Conservation (phyloP, 106 monocot genomes). For the Ottelia alismoides region DNA sequence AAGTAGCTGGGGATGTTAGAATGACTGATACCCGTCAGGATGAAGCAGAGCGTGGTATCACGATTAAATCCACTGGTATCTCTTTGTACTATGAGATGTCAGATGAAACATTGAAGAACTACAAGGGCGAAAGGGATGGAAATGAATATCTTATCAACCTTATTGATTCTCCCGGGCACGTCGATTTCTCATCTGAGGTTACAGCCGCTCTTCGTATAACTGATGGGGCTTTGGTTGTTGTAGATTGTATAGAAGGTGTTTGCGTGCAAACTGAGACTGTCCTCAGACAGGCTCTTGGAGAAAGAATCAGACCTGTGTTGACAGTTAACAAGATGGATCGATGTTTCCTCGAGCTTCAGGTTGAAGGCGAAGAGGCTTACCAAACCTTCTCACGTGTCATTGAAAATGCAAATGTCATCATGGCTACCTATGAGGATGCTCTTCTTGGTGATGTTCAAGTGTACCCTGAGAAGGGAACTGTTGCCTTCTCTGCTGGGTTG, state of each 20-base stretch:
- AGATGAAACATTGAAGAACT: conserved; percentile 25
- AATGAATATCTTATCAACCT: conserved; percentile 44
- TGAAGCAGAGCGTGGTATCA: conserved; percentile 40
- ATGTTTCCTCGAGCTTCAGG: conserved; percentile 35
- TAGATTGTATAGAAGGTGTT: conserved; percentile 38
- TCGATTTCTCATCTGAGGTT: conserved; percentile 40
- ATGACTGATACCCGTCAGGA: conserved; percentile 32
- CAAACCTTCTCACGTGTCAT: conserved; percentile 35
- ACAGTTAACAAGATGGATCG: conserved; percentile 41
- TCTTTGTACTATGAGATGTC: conserved; percentile 33
- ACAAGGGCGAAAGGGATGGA: conserved; percentile 24
- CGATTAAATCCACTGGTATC: conserved; percentile 33
- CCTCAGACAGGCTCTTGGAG: conserved; percentile 35
- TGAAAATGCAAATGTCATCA: conserved; percentile 41
- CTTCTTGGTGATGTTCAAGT: conserved; percentile 45
- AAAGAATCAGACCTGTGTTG: conserved; percentile 36
- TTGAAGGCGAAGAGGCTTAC: conserved; percentile 40
- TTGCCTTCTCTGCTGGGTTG: conserved; percentile 40
- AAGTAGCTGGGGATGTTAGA: conserved; percentile 35
- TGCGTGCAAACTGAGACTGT: conserved; percentile 42
- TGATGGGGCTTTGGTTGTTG: conserved; percentile 36
- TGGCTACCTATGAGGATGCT: conserved; percentile 41
- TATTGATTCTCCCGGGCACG: conserved; percentile 41
- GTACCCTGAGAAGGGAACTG: conserved; percentile 40
- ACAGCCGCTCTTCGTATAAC: conserved; percentile 39